Evolutionary conservation across 306 rosid genomes (phyloP).

Genomic region (Dryas drummondii): DNA sequence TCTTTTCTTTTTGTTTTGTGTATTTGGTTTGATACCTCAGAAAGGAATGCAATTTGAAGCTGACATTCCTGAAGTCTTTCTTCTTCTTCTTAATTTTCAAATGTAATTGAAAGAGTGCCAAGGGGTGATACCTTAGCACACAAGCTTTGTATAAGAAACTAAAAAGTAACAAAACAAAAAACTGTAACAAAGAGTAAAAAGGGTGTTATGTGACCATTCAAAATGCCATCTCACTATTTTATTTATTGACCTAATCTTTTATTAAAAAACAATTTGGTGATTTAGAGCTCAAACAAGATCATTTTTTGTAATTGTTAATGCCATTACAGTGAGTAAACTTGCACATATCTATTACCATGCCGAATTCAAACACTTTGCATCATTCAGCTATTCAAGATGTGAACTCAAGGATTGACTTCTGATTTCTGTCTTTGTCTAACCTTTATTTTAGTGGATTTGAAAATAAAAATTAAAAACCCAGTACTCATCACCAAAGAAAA

Average conservation of each 20-base stretch:
- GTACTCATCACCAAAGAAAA: not conserved
- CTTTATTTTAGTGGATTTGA: not conserved
- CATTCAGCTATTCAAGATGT: not conserved
- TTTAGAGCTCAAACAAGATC: not conserved
- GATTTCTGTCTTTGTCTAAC: not conserved
- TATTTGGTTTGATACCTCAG: not conserved
- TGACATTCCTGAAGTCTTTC: not conserved
- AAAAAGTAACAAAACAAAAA: not conserved
- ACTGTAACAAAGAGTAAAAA: slow-evolving; percentile 7
- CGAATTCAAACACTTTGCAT: not conserved
- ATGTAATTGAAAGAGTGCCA: slow-evolving; percentile 11
- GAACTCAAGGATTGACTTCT: not conserved
- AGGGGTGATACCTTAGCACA: slow-evolving; percentile 8
- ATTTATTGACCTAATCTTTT: not conserved
- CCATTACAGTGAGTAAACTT: not conserved
- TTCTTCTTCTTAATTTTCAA: not conserved
- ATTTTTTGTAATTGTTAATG: not conserved
- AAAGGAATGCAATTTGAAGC: not conserved
- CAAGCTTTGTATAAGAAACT: not conserved
- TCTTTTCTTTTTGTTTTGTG: slow-evolving; percentile 1
- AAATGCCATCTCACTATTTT: not conserved
- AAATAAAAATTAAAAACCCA: not conserved
- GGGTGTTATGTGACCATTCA: not conserved
- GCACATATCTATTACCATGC: not conserved
- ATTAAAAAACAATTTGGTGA: not conserved